These are phyloP conservation scores for Trypanosoma avium DNA, from an alignment of 208 protist genomes.

Conservation along the genomic window DNA sequence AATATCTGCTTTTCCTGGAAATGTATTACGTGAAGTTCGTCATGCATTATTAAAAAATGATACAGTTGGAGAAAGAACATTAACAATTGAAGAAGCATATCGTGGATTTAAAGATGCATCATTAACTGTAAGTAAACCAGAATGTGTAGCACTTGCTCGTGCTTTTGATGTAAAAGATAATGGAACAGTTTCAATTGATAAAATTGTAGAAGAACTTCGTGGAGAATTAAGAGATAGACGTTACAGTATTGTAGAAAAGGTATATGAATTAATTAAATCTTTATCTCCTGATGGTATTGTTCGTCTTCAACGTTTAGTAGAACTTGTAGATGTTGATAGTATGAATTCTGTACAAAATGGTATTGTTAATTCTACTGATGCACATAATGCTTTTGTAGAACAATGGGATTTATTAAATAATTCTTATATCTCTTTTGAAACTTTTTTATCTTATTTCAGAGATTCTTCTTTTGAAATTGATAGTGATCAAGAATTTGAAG, in stretches of 20 bases:
- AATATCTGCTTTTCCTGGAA: slow-evolving; percentile 64
- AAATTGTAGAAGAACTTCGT: slow-evolving; percentile 60
- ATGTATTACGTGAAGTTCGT: slow-evolving; percentile 62
- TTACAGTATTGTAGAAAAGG: slow-evolving; percentile 49
- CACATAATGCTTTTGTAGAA: slow-evolving; percentile 47
- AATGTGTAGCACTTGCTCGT: slow-evolving; percentile 73
- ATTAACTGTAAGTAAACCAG: slow-evolving; percentile 37
- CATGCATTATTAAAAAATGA: slow-evolving; percentile 34
- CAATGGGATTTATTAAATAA: slow-evolving; percentile 59
- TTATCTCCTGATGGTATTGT: slow-evolving; percentile 50
- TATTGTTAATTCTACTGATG: slow-evolving; percentile 38
- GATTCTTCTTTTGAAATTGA: slow-evolving; percentile 79
- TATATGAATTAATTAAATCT: slow-evolving; percentile 66
- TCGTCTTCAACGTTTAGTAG: slow-evolving; percentile 43
- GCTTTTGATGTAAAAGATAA: slow-evolving; percentile 58
- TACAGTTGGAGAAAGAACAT: slow-evolving; percentile 27
- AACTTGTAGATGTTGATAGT: slow-evolving; percentile 64
- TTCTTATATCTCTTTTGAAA: slow-evolving; percentile 47
- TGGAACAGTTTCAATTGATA: slow-evolving; percentile 39
- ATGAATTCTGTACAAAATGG: slow-evolving; percentile 48
- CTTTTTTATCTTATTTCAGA: slow-evolving; percentile 71
- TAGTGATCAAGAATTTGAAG: slow-evolving; percentile 81
- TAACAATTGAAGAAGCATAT: slow-evolving; percentile 72
- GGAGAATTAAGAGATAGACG: slow-evolving; percentile 73
- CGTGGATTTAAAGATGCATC: slow-evolving; percentile 47